Conservation (phyloP, 2,329 filamentous ascomycete genomes). For the Epichloe bromicola region DNA sequence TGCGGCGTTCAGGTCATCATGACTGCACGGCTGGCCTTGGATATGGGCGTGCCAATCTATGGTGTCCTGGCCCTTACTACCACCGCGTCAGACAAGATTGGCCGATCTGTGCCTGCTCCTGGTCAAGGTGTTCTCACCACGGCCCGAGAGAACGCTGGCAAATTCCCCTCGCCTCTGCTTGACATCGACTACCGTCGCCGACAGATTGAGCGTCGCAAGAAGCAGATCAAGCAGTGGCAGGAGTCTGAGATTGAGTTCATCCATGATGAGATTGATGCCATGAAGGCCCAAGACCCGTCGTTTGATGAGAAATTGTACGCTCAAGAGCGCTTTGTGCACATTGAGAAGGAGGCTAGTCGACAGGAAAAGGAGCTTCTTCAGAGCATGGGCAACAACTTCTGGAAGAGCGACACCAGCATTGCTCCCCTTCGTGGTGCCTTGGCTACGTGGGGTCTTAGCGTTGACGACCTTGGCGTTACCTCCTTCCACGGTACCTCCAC, state of each 20-base stretch:
- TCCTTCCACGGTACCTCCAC: constrained; percentile 99
- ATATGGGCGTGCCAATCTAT: constrained; percentile 98
- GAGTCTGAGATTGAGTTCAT: constrained; percentile 89
- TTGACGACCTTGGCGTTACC: constrained; percentile 87
- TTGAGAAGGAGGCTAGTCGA: constrained; percentile 70
- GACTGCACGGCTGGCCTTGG: constrained; percentile 87
- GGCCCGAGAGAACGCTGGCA: constrained; percentile 78
- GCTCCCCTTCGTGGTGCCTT: constrained; percentile 91
- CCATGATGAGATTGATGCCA: constrained; percentile 81
- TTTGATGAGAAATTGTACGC: constrained; percentile 80
- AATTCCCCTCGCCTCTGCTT: constrained; percentile 87
- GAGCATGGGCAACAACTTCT: constrained; percentile 96
- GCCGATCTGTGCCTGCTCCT: constrained; percentile 89
- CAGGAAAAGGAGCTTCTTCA: constrained; percentile 89
- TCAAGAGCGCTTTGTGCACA: constrained; percentile 71
- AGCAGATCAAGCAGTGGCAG: constrained; percentile 92
- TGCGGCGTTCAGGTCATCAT: constrained; percentile 98
- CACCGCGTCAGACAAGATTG: constrained; percentile 98
- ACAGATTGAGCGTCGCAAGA: constrained; percentile 86
- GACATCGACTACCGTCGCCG: constrained; percentile 96
- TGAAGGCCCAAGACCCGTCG: constrained; percentile 62
- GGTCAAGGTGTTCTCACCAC: constrained; percentile 95
- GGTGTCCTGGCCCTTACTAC: constrained; percentile 87
- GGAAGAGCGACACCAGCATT: constrained; percentile 89
- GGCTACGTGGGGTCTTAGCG: constrained; percentile 94